These are phyloP conservation scores for Epichloe uncinata DNA, from an alignment of 2,329 filamentous ascomycete species.

Conservation along the genomic window DNA sequence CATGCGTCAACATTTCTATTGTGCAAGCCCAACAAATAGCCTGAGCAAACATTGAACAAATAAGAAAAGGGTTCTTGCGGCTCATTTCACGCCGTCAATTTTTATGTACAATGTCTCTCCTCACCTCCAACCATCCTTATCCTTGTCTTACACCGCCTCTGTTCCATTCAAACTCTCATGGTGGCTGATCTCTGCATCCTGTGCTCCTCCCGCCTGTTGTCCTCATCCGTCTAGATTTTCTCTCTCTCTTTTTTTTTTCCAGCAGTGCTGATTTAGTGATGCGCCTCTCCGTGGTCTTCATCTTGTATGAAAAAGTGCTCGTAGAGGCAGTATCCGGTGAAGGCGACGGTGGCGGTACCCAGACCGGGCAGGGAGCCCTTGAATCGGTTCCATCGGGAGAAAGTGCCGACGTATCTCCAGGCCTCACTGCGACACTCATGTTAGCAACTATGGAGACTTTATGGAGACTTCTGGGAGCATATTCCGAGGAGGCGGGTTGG, in stretches of 20 bases:
- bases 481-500: background rate
- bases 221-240: too few species aligned
- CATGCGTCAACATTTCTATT: background rate
- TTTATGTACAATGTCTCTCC: slow-evolving; percentile 2
- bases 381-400: slow-evolving; percentile 82
- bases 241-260: too few species aligned
- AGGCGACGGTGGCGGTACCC: slow-evolving; percentile 84
- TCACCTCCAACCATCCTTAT: background rate
- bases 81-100: background rate
- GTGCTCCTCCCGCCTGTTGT: too few species aligned
- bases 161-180: background rate
- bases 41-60: background rate
- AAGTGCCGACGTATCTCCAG: slow-evolving; percentile 86
- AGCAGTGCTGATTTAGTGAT: slow-evolving; percentile 18
- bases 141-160: background rate
- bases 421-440: slow-evolving; percentile 54
- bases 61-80: background rate
- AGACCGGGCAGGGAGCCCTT: slow-evolving; percentile 77
- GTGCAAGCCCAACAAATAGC: background rate
- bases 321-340: slow-evolving; percentile 77
- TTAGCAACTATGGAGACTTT: slow-evolving; percentile 5
- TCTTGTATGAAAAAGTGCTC: slow-evolving; percentile 79
- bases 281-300: slow-evolving; percentile 42
- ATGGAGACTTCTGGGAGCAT: slow-evolving; percentile 9
- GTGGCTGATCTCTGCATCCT: background rate